phyloP scores from a whole-genome alignment of 352 stramenopile species.

The Pythium volutum region DNA sequence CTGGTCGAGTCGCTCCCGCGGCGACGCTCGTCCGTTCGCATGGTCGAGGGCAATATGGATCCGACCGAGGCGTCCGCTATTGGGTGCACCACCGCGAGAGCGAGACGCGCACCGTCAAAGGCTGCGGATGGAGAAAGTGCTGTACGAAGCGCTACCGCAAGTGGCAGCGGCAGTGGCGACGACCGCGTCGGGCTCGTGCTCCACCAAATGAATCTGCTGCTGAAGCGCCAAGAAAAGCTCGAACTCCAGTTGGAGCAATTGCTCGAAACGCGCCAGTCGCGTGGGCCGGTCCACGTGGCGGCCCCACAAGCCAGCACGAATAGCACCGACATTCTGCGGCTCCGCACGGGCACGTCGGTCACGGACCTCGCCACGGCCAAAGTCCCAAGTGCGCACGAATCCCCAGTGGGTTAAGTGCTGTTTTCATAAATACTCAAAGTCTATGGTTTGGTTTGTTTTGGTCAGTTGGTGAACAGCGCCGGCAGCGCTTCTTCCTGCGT shows the following conservation, averaged over 20 bases:
- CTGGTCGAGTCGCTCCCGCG: neutral
- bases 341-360: neutral
- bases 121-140: neutral
- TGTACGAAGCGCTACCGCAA: neutral
- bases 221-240: constrained; percentile 32
- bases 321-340: neutral
- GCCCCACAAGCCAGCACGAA: neutral
- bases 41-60: too few relatives aligned
- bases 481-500: constrained; percentile 35
- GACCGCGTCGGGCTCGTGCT: constrained; percentile 24
- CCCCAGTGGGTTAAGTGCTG: neutral
- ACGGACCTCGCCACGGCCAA: constrained; percentile 9
- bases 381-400: neutral
- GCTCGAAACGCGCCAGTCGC: neutral
- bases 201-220: constrained; percentile 29
- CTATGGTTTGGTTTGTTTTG: neutral
- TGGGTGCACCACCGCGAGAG: neutral
- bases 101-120: neutral
- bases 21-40: neutral
- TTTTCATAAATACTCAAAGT: constrained; percentile 27
- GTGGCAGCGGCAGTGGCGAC: constrained; percentile 2
- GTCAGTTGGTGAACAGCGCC: constrained; percentile 33
- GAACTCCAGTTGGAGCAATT: constrained; percentile 35
- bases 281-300: too few relatives aligned
- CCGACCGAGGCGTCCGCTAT: neutral